Base-by-base conservation (phyloP, 2,329 filamentous ascomycete species). In the Diaporthe sp. region DNA sequence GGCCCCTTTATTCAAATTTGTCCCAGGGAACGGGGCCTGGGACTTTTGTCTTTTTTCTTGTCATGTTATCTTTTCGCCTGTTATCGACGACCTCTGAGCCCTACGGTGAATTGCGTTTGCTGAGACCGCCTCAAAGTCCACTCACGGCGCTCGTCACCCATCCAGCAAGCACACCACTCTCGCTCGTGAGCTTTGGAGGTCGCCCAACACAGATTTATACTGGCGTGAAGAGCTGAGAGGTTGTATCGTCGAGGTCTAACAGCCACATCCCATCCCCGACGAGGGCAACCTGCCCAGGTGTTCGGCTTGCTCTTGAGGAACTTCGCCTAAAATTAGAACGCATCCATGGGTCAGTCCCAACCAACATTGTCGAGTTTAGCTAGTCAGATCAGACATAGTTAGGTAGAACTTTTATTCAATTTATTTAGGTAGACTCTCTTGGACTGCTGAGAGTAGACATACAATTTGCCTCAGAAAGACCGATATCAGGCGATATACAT, bases 311-410 rank as follows among this genome's bases (percentile, higher is more conserved):
- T 17, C 30, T 53, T 32, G 15, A 37, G 30, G 63, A 50, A 37
- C 30, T 7, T 66, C 25, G 13, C 44, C 47, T 66, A 51, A n/a
- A 51, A 51, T 66, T 66, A 66, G 63, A 66, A 32, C 63, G 44
- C 44, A 37, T 51, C 63, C 37, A 51, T 39, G 63, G 63, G 63
- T 66, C 63, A 66, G 63, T 51, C 63, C 63, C 44, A 66, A 39
- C 27, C 15, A 51, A 51, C 27, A 50, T 50, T 50, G 44, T 66
- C 12, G 13, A 56, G 7, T 51, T 66, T n/a, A 66, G 61, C 30
- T 50, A 66, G 61, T 66, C 61, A 50, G 44, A 66, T 50, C 12
- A 66, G 30, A 35, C 42, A 66, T 37, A 59, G 13, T 27, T 66
- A 51, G 44, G 63, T 66, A 39, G 63, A 66, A 13, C 12, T 66